Evolutionary conservation across 2,329 filamentous ascomycete genomes (phyloP).

Genomic region (Zymoseptoria pseudotritici): DNA sequence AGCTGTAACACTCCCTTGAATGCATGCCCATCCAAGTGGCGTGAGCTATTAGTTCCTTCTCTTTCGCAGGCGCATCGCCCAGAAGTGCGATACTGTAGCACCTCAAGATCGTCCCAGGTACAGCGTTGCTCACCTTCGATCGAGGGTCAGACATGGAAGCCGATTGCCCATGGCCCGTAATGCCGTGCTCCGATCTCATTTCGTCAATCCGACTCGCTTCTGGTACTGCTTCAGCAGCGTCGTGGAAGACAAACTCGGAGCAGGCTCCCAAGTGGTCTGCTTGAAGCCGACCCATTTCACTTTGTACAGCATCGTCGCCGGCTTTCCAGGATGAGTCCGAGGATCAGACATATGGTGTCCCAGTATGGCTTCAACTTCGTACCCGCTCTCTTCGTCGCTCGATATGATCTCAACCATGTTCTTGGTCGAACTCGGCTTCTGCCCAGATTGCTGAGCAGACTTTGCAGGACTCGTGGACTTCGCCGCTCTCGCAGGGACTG

Average conservation of each 20-base stretch:
- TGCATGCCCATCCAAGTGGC: background rate
- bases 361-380: conserved; percentile 25
- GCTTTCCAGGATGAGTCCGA: conserved; percentile 22
- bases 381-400: conserved; percentile 17
- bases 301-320: conserved; percentile 26
- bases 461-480: background rate
- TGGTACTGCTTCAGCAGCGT: conserved; percentile 24
- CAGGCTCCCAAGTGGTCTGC: conserved; percentile 29
- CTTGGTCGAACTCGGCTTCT: background rate
- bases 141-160: background rate
- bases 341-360: conserved; percentile 26
- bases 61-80: background rate
- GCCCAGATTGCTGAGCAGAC: background rate
- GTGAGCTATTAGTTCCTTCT: background rate
- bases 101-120: background rate
- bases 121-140: background rate
- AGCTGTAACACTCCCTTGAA: background rate
- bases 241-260: conserved; percentile 23
- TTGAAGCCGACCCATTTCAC: conserved; percentile 29
- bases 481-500: background rate
- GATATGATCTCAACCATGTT: background rate
- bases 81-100: background rate
- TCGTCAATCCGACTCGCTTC: conserved; percentile 11
- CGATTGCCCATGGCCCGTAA: background rate
- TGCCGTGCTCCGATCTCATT: background rate